Percentiles rank a stretch among this genome's conserved stretches.
These are phyloP conservation scores for Dactylorhiza incarnata DNA, from an alignment of 106 monocot species.

Conservation along the genomic window DNA sequence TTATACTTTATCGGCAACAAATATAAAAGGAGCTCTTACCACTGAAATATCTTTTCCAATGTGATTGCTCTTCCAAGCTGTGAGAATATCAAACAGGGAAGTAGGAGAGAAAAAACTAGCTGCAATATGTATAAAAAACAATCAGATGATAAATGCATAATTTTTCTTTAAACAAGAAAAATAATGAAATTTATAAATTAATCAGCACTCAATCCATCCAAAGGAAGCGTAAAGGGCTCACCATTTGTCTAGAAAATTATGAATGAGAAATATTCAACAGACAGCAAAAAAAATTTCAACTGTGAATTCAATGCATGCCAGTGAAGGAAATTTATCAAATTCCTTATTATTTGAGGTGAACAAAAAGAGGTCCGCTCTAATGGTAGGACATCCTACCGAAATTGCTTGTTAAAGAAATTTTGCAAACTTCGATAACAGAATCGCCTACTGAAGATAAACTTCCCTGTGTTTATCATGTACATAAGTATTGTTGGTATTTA, in stretches of 20 bases:
- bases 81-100: slow-evolving; percentile 56
- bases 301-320: neutral
- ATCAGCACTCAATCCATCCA: neutral
- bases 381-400: neutral
- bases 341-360: neutral
- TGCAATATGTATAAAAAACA: slow-evolving; percentile 20
- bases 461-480: neutral
- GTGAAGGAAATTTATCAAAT: neutral
- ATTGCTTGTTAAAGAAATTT: neutral
- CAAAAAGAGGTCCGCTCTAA: neutral
- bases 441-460: neutral
- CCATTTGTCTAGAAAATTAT: neutral
- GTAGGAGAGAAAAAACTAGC: slow-evolving; percentile 56
- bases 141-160: neutral
- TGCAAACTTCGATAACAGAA: neutral
- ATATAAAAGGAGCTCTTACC: slow-evolving; percentile 23
- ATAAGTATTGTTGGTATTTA: neutral
- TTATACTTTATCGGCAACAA: neutral
- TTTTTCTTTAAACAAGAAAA: neutral
- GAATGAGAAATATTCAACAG: neutral
- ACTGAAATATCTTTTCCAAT: slow-evolving; percentile 37
- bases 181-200: neutral
- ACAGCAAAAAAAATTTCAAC: neutral
- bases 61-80: slow-evolving; percentile 64
- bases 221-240: neutral